Evolutionary conservation across 371 early-diverging fungal species (phyloP).

Genomic region (Actinomortierella ambigua): DNA sequence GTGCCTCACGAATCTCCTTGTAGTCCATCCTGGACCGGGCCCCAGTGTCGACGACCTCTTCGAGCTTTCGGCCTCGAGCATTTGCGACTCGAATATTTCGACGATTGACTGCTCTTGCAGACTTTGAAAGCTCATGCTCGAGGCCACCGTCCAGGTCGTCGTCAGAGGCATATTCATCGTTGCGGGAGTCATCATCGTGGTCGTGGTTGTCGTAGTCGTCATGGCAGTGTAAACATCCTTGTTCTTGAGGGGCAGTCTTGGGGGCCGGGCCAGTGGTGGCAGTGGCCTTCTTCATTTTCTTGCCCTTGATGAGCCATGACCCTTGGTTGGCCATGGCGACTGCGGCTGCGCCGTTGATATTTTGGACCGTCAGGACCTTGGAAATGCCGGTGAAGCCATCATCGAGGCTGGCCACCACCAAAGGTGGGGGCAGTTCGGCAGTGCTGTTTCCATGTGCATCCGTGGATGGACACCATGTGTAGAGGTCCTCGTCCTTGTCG

Average conservation of each 20-base stretch:
- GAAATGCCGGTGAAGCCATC: constrained; percentile 32
- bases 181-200: not conserved
- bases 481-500: constrained; percentile 14
- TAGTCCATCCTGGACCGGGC: too few relatives aligned
- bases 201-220: not conserved
- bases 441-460: not conserved
- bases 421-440: constrained; percentile 5
- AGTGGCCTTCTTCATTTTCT: constrained; percentile 3
- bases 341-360: constrained; percentile 18
- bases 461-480: constrained; percentile 6
- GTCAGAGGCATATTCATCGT: not conserved
- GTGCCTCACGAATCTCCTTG: too few relatives aligned
- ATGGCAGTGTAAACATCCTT: too few relatives aligned
- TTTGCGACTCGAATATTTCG: constrained; percentile 32
- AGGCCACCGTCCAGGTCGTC: constrained; percentile 21
- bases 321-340: constrained; percentile 11
- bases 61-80: constrained; percentile 12
- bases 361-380: constrained; percentile 31
- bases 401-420: constrained; percentile 20
- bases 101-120: constrained; percentile 26
- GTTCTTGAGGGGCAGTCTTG: too few relatives aligned
- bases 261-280: constrained; percentile 2
- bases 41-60: not conserved
- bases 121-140: constrained; percentile 42
- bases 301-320: constrained; percentile 24